These are phyloP conservation scores for Groenewaldozyma salmanticensis DNA, from an alignment of 805 yeast species.

Conservation along the genomic window DNA sequence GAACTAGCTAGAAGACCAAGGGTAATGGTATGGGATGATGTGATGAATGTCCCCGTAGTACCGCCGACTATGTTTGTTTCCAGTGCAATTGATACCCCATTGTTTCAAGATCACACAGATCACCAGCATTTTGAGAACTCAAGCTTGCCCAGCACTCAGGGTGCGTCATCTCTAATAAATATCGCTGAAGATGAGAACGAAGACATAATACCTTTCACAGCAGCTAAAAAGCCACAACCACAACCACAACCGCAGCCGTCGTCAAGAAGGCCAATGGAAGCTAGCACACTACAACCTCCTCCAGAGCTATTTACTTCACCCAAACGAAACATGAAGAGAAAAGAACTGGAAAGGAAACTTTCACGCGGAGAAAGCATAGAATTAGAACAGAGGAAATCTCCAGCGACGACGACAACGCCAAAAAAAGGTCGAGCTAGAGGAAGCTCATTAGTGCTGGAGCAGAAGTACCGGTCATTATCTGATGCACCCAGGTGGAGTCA, in stretches of 20 bases:
- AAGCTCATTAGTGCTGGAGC: conserved; percentile 14
- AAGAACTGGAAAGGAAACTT: neutral
- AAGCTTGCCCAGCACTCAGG: neutral
- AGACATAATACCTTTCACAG: neutral
- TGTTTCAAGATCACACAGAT: conserved; percentile 1
- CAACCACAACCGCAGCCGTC: too few species aligned
- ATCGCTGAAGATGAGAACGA: neutral
- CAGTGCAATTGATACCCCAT: conserved; percentile 38
- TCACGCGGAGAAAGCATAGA: neutral
- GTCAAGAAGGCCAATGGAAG: too few species aligned
- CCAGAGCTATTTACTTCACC: neutral
- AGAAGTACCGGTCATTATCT: conserved; percentile 10
- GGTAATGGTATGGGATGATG: conserved; percentile 50
- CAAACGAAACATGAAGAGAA: neutral
- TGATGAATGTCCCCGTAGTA: conserved; percentile 46
- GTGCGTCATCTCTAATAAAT: neutral
- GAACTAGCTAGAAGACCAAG: conserved; percentile 53
- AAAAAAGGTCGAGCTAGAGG: conserved; percentile 8
- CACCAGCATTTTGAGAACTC: conserved; percentile 3
- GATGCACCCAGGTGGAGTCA: conserved; percentile 6
- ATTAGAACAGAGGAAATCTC: neutral
- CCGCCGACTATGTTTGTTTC: conserved; percentile 31
- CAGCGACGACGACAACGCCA: too few species aligned
- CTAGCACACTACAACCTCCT: neutral
- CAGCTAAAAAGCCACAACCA: neutral